Percentiles rank a stretch among this genome's conserved stretches.
Evolutionary conservation across 73 alveolate genomes (phyloP).

Genomic region (Strombidium stylifer): DNA sequence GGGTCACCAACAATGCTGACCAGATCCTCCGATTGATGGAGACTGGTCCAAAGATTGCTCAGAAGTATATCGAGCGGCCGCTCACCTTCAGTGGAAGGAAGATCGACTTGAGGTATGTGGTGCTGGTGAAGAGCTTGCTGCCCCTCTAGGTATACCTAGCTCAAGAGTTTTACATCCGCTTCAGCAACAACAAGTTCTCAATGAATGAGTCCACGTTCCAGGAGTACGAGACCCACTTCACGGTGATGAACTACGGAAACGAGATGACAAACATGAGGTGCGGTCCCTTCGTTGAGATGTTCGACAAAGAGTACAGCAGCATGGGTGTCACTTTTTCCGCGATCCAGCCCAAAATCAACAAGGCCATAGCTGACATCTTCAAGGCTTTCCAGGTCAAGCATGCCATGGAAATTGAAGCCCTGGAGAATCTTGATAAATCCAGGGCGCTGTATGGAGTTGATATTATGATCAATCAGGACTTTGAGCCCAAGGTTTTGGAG

Average conservation of each 20-base stretch:
- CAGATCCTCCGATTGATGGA: conserved; percentile 81
- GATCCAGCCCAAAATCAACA: conserved; percentile 55
- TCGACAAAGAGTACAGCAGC: conserved; percentile 59
- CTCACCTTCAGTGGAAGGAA: conserved; percentile 64
- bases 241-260: conserved; percentile 91
- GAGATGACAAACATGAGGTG: conserved; percentile 56
- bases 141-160: conserved; percentile 90
- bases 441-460: conserved; percentile 86
- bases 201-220: conserved; percentile 59
- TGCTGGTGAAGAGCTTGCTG: conserved; percentile 73
- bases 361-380: conserved; percentile 66
- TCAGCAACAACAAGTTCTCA: conserved; percentile 79
- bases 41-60: conserved; percentile 96
- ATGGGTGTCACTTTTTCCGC: conserved; percentile 53
- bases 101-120: conserved; percentile 92
- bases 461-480: conserved; percentile 72
- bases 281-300: conserved; percentile 49
- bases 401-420: conserved; percentile 53
- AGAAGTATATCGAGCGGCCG: conserved; percentile 87
- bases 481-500: conserved; percentile 82
- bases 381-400: conserved; percentile 76
- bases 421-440: conserved; percentile 16
- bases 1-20: conserved; percentile 85
- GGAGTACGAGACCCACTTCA: conserved; percentile 93
- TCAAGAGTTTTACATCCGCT: conserved; percentile 90